These are phyloP conservation scores for Sisymbrium irio DNA, from an alignment of 345 rosid species.

Conservation along the genomic window DNA sequence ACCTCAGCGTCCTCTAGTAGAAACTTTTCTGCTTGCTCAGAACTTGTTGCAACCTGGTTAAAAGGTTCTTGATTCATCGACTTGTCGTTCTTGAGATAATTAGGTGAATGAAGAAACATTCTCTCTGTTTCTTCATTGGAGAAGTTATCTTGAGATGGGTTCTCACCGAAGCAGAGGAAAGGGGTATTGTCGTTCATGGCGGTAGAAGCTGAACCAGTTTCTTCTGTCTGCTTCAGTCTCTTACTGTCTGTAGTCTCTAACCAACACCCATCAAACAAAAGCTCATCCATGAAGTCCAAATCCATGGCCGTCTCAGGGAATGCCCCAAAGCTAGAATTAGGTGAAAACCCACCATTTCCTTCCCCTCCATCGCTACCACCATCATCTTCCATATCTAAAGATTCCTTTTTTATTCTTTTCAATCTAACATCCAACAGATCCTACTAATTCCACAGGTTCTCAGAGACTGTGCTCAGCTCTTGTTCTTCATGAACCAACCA, in stretches of 20 bases:
- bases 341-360: slow-evolving; percentile 39
- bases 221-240: slow-evolving; percentile 37
- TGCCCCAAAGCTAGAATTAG: slow-evolving; percentile 44
- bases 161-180: slow-evolving; percentile 29
- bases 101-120: slow-evolving; percentile 16
- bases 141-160: slow-evolving; percentile 31
- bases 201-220: slow-evolving; percentile 33
- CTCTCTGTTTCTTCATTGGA: slow-evolving; percentile 34
- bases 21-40: slow-evolving; percentile 28
- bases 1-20: slow-evolving; percentile 45
- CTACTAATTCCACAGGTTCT: slow-evolving; percentile 30
- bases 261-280: slow-evolving; percentile 82
- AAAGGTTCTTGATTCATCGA: slow-evolving; percentile 18
- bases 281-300: slow-evolving; percentile 86
- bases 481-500: slow-evolving; percentile 34
- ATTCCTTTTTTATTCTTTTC: slow-evolving; percentile 17
- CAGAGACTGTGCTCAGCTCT: slow-evolving; percentile 4
- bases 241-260: slow-evolving; percentile 56
- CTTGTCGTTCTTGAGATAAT: slow-evolving; percentile 26
- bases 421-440: slow-evolving; percentile 35
- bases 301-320: slow-evolving; percentile 62
- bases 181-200: slow-evolving; percentile 30
- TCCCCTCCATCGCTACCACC: slow-evolving; percentile 24
- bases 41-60: slow-evolving; percentile 27
- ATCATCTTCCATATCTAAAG: slow-evolving; percentile 52